Evolutionary conservation across 2,329 filamentous ascomycete species (phyloP), one percentile per base, ranked within the genome.

Genomic region (Colletotrichum sp.): DNA sequence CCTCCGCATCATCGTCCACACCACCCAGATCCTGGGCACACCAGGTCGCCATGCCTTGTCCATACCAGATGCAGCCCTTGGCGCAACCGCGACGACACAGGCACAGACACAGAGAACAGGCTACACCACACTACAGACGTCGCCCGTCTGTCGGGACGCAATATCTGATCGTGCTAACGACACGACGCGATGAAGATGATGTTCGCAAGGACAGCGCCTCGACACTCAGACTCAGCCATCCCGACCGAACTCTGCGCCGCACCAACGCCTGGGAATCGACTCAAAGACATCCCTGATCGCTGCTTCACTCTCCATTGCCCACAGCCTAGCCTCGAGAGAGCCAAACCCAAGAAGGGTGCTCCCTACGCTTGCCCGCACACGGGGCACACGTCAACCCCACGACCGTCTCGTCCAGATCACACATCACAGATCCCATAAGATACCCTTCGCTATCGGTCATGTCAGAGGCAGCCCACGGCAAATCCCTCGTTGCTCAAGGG

Each of bases 361-460:
- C 52, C 68, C 36, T 71, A 49, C 32, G 55, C 68, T 32, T 72
- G 49, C 21, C 32, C 55, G n/a, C 26, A 24, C 60, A 64, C 39
- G 63, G 64, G 32, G 32, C 52, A 72, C 55, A 55, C 34, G 55
- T 72, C 72, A 72, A 68, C 68, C 67, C 63, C 69, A 76, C 57
- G 70, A n/a, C 73, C 34, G 57, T 68, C 70, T 76, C 64, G 73
- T 68, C 64, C 57, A 73, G 34, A 76, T 68, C 55, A 49, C 55
- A 59, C 32, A 63, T 68, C n/a, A 49, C 55, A 59, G 55, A 57
- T 68, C n/a, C 28, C 28, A 26, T 63, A 32, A 44, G 30, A 66
- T 62, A 26, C 39, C 30, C 72, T 44, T 72, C 64, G 39, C 55
- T 59, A 60, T 52, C 26, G 39, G 36, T 21, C 18, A 72, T 60